These are phyloP conservation scores for Aaosphaeria arxii DNA, from an alignment of 2,329 filamentous ascomycete species.

Conservation along the genomic window DNA sequence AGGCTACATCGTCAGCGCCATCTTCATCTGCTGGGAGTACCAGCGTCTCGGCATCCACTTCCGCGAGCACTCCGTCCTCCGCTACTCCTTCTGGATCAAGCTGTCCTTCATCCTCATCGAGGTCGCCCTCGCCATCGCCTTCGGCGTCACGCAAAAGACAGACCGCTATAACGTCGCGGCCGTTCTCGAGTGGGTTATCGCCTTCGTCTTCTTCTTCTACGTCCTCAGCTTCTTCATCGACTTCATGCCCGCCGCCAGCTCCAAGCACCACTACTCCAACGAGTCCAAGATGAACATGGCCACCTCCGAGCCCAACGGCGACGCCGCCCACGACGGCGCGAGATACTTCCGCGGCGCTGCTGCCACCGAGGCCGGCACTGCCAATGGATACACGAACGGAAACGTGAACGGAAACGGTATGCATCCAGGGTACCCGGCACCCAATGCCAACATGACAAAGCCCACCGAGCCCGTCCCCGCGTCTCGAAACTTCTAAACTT, in stretches of 20 bases:
- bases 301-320: conserved; percentile 10
- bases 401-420: conserved; percentile 11
- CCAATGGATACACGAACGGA: conserved; percentile 17
- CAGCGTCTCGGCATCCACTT: conserved; percentile 79
- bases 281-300: conserved; percentile 36
- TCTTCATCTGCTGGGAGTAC: conserved; percentile 90
- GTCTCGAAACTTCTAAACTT: conserved; percentile 25
- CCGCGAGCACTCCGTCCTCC: conserved; percentile 70
- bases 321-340: conserved; percentile 21
- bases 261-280: conserved; percentile 45
- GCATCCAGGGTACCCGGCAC: conserved; percentile 10
- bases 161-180: conserved; percentile 64
- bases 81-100: conserved; percentile 83
- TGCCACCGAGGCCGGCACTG: conserved; percentile 10
- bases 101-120: conserved; percentile 80
- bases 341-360: conserved; percentile 23
- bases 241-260: conserved; percentile 72
- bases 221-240: conserved; percentile 84
- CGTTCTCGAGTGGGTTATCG: conserved; percentile 74
- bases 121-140: conserved; percentile 68
- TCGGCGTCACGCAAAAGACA: conserved; percentile 57
- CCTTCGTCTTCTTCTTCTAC: conserved; percentile 85
- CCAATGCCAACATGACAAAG: conserved; percentile 9
- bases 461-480: conserved; percentile 15
- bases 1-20: conserved; percentile 79